Evolutionary conservation across 1,284 basidiomycete species (phyloP).

Genomic region (Microstroma glucosiphilum): DNA sequence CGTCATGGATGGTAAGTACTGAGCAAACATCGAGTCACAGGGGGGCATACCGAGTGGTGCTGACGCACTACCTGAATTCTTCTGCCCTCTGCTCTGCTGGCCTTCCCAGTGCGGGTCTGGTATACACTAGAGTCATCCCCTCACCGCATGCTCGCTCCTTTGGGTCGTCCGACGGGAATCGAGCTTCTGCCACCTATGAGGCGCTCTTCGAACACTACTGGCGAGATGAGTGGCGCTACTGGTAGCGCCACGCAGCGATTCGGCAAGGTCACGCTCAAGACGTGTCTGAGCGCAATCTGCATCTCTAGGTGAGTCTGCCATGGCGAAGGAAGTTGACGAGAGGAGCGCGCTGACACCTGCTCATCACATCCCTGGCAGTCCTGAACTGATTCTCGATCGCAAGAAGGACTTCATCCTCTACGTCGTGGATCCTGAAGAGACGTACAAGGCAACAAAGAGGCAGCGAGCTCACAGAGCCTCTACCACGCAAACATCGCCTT

Average conservation of each 20-base stretch:
- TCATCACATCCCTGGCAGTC: slow-evolving; percentile 19
- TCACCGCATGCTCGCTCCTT: slow-evolving; percentile 40
- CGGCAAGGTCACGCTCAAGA: slow-evolving; percentile 42
- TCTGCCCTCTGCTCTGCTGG: neutral
- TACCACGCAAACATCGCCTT: neutral
- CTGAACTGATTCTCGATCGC: slow-evolving; percentile 42
- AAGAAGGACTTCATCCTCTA: slow-evolving; percentile 47
- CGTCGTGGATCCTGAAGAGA: slow-evolving; percentile 47
- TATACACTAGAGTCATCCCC: slow-evolving; percentile 45
- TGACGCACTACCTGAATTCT: neutral
- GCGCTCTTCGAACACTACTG: neutral
- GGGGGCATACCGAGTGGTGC: neutral
- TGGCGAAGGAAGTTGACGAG: neutral
- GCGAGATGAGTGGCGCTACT: slow-evolving; percentile 9
- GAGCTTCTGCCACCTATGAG: slow-evolving; percentile 20
- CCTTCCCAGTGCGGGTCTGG: slow-evolving; percentile 42
- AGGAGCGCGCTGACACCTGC: neutral
- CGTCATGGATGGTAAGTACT: slow-evolving; percentile 1
- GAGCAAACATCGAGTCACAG: too few species aligned
- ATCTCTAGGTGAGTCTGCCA: slow-evolving; percentile 23
- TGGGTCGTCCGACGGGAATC: slow-evolving; percentile 27
- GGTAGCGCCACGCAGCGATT: slow-evolving; percentile 17
- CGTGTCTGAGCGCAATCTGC: slow-evolving; percentile 46
- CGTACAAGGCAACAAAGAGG: slow-evolving; percentile 21
- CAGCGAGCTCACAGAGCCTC: slow-evolving; percentile 1